Evolutionary conservation across 495 filamentous ascomycete species (phyloP).

Genomic region (Platismatia glauca): DNA sequence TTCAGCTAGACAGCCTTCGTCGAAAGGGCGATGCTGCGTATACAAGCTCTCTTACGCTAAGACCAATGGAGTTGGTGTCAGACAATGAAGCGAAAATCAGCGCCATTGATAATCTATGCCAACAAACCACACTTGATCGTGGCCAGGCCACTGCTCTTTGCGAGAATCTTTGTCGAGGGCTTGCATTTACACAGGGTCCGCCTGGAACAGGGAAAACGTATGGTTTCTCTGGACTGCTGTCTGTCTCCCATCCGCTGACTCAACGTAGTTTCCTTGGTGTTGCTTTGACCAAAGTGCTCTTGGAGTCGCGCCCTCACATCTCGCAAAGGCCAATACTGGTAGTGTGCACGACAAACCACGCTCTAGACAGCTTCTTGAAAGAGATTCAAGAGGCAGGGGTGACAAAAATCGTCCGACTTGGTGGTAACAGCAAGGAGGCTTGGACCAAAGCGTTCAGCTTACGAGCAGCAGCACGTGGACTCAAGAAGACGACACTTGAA

Average conservation of each 20-base stretch:
- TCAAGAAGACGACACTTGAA: slow-evolving; percentile 16
- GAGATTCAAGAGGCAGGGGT: slow-evolving; percentile 46
- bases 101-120: slow-evolving; percentile 26
- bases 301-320: slow-evolving; percentile 42
- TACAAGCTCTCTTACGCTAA: slow-evolving; percentile 26
- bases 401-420: slow-evolving; percentile 53
- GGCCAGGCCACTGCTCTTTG: slow-evolving; percentile 50
- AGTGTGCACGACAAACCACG: slow-evolving; percentile 59
- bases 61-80: slow-evolving; percentile 12
- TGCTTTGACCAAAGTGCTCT: slow-evolving; percentile 45
- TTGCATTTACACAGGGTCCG: slow-evolving; percentile 64
- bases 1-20: slow-evolving; percentile 34
- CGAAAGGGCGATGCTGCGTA: slow-evolving; percentile 18
- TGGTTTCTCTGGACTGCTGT: not conserved
- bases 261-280: slow-evolving; percentile 24
- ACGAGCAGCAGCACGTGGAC: slow-evolving; percentile 15
- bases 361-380: slow-evolving; percentile 55
- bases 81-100: not conserved
- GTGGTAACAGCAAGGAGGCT: slow-evolving; percentile 44
- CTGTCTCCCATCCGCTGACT: not conserved
- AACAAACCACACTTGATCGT: slow-evolving; percentile 41
- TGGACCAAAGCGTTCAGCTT: slow-evolving; percentile 22
- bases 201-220: slow-evolving; percentile 63
- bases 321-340: slow-evolving; percentile 52
- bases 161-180: slow-evolving; percentile 40